These are phyloP conservation scores for Prunus fruticosa DNA, from an alignment of 306 rosid species.

Conservation along the genomic window DNA sequence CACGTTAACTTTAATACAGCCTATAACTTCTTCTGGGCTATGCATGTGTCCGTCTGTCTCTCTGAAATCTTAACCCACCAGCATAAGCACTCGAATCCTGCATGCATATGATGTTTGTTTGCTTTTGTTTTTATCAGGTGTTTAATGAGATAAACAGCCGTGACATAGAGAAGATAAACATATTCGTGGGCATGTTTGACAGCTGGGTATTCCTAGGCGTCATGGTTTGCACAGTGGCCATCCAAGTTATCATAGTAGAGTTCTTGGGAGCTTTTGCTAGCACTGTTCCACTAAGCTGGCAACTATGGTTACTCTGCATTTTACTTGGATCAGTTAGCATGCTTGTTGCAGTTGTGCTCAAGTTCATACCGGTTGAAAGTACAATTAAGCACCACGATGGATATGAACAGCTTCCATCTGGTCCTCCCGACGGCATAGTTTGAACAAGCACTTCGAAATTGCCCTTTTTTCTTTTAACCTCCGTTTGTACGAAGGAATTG, in stretches of 20 bases:
- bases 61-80: not conserved
- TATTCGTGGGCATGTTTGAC: slow-evolving; percentile 69
- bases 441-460: slow-evolving; percentile 17
- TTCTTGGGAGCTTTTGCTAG: slow-evolving; percentile 81
- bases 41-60: too few relatives aligned
- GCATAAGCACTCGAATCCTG: not conserved
- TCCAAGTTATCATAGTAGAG: slow-evolving; percentile 77
- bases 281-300: slow-evolving; percentile 93
- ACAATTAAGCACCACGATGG: slow-evolving; percentile 58
- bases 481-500: too few relatives aligned
- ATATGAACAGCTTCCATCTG: slow-evolving; percentile 62
- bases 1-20: not conserved
- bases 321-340: slow-evolving; percentile 72
- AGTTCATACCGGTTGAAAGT: slow-evolving; percentile 77
- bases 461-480: not conserved
- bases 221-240: slow-evolving; percentile 50
- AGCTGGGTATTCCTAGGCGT: slow-evolving; percentile 77
- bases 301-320: slow-evolving; percentile 72
- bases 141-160: slow-evolving; percentile 94
- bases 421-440: slow-evolving; percentile 47
- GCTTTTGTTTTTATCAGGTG: slow-evolving; percentile 46
- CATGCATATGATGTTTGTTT: slow-evolving; percentile 12
- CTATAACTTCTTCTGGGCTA: not conserved
- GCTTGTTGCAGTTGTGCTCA: slow-evolving; percentile 67
- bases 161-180: slow-evolving; percentile 75